Evolutionary conservation across 2,329 filamentous ascomycete species (phyloP).

Genomic region (Aspergillus texensis): DNA sequence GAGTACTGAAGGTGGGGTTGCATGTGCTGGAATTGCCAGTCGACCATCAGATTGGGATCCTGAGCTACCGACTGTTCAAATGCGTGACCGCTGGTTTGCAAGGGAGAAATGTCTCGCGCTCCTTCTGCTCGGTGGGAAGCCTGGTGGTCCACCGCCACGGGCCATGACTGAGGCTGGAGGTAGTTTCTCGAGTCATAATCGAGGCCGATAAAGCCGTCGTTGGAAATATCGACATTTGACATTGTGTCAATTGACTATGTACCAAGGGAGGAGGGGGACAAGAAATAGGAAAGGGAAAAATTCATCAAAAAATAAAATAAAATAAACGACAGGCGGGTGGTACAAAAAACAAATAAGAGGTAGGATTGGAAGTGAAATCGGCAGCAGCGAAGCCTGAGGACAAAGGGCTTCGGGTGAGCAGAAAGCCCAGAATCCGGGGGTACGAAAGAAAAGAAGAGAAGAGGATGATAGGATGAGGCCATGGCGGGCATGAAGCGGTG

Average conservation of each 20-base stretch:
- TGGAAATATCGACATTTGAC: constrained; percentile 48
- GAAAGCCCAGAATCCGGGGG: constrained; percentile 34
- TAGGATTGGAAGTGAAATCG: constrained; percentile 4
- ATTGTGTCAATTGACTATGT: constrained; percentile 33
- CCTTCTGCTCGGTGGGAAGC: constrained; percentile 40
- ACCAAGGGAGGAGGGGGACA: constrained; percentile 23
- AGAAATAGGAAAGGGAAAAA: constrained; percentile 14
- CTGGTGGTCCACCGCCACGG: constrained; percentile 47
- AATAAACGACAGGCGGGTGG: constrained; percentile 17
- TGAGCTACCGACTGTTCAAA: constrained; percentile 47
- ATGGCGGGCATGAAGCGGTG: constrained; percentile 41
- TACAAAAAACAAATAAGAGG: constrained; percentile 25
- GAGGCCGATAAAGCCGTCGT: constrained; percentile 50
- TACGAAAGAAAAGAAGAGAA: constrained; percentile 29
- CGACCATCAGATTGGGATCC: constrained; percentile 48
- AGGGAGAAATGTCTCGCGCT: constrained; percentile 45
- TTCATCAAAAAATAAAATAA: constrained; percentile 8
- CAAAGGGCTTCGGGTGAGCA: constrained; percentile 32
- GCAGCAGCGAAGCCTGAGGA: constrained; percentile 26
- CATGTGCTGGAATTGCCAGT: constrained; percentile 50
- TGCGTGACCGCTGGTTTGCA: constrained; percentile 48
- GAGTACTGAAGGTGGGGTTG: constrained; percentile 43
- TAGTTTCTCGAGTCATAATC: constrained; percentile 53
- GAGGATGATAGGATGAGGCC: constrained; percentile 35
- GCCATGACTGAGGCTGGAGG: constrained; percentile 47